Evolutionary conservation across 129 eudicot species (phyloP).

Genomic region (Flaveria brownii): DNA sequence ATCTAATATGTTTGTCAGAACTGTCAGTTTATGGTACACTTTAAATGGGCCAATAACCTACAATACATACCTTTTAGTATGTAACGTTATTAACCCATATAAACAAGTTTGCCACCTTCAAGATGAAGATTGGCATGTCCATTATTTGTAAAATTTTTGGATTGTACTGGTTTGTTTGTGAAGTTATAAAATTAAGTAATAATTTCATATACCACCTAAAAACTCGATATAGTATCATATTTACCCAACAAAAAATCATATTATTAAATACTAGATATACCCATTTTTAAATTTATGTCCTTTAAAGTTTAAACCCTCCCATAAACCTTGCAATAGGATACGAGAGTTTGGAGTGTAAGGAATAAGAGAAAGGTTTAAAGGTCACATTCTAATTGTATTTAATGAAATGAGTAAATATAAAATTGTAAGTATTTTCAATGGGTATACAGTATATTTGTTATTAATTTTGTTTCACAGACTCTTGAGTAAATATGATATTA

Average conservation of each 20-base stretch:
- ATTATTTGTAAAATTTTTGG: not conserved
- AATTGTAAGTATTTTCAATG: too few species aligned
- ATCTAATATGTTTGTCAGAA: too few species aligned
- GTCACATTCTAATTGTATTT: too few species aligned
- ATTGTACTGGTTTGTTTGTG: not conserved
- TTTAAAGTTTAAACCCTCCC: not conserved
- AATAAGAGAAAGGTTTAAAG: not conserved
- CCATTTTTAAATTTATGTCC: not conserved
- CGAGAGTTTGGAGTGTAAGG: not conserved
- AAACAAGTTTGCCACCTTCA: constrained; percentile 8
- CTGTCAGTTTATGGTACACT: too few species aligned
- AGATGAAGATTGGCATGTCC: constrained; percentile 15
- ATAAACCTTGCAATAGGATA: not conserved
- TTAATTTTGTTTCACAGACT: not conserved
- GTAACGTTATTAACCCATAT: not conserved
- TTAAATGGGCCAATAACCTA: too few species aligned
- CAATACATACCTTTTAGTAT: not conserved
- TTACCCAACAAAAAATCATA: not conserved
- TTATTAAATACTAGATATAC: not conserved
- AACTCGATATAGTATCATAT: not conserved
- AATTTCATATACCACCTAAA: not conserved
- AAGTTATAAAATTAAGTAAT: not conserved
- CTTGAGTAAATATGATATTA: too few species aligned
- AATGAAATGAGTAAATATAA: not conserved
- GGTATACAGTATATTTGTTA: not conserved